Evolutionary conservation across 441 rosid genomes (phyloP).

Genomic region (Populus hybrid): DNA sequence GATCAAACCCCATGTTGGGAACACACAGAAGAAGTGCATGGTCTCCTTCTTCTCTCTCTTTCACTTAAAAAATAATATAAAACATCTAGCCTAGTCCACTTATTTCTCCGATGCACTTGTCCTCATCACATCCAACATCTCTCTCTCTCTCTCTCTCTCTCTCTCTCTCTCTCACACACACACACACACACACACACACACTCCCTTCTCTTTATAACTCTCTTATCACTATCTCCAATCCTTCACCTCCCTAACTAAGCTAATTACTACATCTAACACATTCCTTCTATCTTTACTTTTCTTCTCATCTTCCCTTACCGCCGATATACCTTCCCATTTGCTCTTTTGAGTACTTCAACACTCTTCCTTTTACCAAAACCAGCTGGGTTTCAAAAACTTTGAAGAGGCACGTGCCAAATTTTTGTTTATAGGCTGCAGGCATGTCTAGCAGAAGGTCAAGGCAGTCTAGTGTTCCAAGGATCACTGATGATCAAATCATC

Average conservation of each 20-base stretch:
- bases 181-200: background rate
- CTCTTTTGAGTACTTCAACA: background rate
- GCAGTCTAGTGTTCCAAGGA: conserved; percentile 55
- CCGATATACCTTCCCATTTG: background rate
- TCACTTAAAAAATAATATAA: background rate
- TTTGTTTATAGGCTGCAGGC: background rate
- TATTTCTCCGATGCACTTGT: conserved; percentile 62
- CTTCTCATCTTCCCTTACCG: conserved; percentile 7
- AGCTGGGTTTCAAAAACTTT: background rate
- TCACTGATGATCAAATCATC: conserved; percentile 85
- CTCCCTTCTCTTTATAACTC: conserved; percentile 54
- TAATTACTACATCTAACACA: conserved; percentile 13
- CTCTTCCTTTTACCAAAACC: background rate
- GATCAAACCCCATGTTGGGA: conserved; percentile 43
- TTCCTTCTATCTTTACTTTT: conserved; percentile 7
- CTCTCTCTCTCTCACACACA: background rate
- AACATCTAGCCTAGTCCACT: conserved; percentile 30
- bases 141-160: conserved; percentile 39
- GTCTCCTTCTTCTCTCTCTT: conserved; percentile 13
- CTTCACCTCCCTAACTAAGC: conserved; percentile 25
- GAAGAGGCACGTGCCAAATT: background rate
- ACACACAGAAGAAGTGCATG: conserved; percentile 19
- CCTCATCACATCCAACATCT: conserved; percentile 75
- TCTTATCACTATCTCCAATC: conserved; percentile 45
- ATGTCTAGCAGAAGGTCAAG: conserved; percentile 89